Conservation (phyloP, 2,329 filamentous ascomycete species). For the Aspergillus alliaceus region DNA sequence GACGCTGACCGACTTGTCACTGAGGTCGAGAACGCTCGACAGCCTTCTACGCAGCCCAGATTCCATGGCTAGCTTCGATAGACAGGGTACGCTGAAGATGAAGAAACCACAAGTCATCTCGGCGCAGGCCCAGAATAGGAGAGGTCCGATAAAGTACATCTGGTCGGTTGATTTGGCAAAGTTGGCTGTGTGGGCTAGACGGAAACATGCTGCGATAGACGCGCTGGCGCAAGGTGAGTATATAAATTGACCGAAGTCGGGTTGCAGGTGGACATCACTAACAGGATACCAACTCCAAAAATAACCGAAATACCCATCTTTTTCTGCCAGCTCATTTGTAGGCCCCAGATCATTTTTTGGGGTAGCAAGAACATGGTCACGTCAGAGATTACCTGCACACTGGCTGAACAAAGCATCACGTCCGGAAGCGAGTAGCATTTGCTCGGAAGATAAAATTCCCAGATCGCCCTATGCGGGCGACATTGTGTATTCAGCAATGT, state of each 20-base stretch:
- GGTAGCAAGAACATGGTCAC: constrained; percentile 35
- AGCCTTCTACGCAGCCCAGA: constrained; percentile 7
- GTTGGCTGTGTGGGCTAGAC: constrained; percentile 26
- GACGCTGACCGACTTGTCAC: background rate
- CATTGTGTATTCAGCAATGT: constrained; percentile 38
- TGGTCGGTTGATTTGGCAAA: constrained; percentile 14
- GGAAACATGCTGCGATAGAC: constrained; percentile 42
- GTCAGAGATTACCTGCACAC: constrained; percentile 36
- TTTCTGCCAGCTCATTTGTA: constrained; percentile 32
- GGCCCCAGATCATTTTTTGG: constrained; percentile 36
- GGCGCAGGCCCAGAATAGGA: constrained; percentile 47
- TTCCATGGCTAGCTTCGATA: constrained; percentile 40
- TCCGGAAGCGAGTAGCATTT: constrained; percentile 32
- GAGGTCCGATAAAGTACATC: constrained; percentile 40
- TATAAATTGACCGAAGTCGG: no score
- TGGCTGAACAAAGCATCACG: constrained; percentile 30
- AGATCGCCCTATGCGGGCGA: constrained; percentile 34
- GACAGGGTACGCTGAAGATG: constrained; percentile 40
- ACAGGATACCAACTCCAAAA: constrained; percentile 36
- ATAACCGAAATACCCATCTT: constrained; percentile 33
- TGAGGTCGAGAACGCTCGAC: background rate
- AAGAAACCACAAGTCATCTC: constrained; percentile 51
- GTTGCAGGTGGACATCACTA: constrained; percentile 12
- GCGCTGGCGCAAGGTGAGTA: constrained; percentile 40
- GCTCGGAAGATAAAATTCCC: constrained; percentile 31